A percentile compares a stretch with the other conserved stretches of the same genome.
Evolutionary conservation across 202 grass and related monocot species (phyloP).

Genomic region (Carex arenaria): DNA sequence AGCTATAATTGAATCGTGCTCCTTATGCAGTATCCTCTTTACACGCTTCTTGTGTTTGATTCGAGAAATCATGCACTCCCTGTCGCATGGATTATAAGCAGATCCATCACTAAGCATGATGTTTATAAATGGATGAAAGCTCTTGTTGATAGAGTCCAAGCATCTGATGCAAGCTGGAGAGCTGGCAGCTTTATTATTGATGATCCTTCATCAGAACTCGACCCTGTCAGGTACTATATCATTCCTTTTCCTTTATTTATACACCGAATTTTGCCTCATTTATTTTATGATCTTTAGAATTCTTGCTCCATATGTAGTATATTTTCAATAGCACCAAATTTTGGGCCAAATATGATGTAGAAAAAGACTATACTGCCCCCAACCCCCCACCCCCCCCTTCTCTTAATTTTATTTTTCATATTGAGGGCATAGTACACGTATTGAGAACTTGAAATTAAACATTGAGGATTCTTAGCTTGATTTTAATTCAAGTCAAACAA

Average conservation of each 20-base stretch:
- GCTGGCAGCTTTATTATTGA: slow-evolving; percentile 69
- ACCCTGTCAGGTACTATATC: slow-evolving; percentile 60
- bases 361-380: background rate
- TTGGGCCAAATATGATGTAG: background rate
- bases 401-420: background rate
- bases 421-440: background rate
- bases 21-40: slow-evolving; percentile 75
- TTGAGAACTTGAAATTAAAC: background rate
- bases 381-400: background rate
- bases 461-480: background rate
- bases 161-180: slow-evolving; percentile 60
- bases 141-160: slow-evolving; percentile 55
- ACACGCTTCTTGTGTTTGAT: slow-evolving; percentile 82
- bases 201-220: slow-evolving; percentile 69
- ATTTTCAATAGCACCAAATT: background rate
- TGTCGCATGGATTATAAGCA: slow-evolving; percentile 90
- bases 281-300: background rate
- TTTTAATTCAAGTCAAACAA: background rate
- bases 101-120: slow-evolving; percentile 69
- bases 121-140: slow-evolving; percentile 81
- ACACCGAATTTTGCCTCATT: background rate
- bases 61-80: slow-evolving; percentile 73
- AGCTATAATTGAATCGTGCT: background rate
- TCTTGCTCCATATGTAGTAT: background rate
- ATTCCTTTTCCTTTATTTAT: background rate